Conservation (phyloP, 176 grass and related monocot species). For the Ampelocalamus luodianensis region DNA sequence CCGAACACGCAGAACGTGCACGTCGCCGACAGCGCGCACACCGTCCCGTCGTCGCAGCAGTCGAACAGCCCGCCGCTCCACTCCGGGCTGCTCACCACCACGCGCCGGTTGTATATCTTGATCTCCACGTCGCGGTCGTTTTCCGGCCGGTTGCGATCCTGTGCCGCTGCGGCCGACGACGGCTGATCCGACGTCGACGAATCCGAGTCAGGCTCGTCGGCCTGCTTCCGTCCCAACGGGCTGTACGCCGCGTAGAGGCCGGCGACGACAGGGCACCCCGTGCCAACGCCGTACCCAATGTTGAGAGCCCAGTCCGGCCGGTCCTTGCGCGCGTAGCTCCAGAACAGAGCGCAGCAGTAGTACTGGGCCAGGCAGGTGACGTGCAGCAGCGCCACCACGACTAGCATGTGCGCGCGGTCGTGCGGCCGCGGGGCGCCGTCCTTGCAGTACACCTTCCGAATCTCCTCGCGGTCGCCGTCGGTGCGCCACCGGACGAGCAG, state of each 20-base stretch:
- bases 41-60: conserved; percentile 84
- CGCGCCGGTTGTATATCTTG: conserved; percentile 63
- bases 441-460: conserved; percentile 72
- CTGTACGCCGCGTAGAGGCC: conserved; percentile 61
- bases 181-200: neutral
- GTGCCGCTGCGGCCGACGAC: neutral
- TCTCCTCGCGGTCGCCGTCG: conserved; percentile 54
- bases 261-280: conserved; percentile 58
- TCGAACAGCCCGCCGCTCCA: conserved; percentile 90
- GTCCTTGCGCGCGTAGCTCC: conserved; percentile 62
- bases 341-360: conserved; percentile 82
- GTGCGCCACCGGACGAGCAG: conserved; percentile 72
- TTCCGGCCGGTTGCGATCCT: neutral
- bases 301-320: conserved; percentile 70
- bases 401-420: conserved; percentile 64
- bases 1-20: conserved; percentile 93
- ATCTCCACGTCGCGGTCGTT: conserved; percentile 43
- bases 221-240: conserved; percentile 59
- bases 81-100: conserved; percentile 76
- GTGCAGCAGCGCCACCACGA: conserved; percentile 72
- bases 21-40: conserved; percentile 62
- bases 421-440: conserved; percentile 46
- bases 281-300: conserved; percentile 76
- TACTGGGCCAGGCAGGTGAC: conserved; percentile 79
- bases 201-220: conserved; percentile 24